Percentiles rank a stretch among this genome's conserved stretches.
Evolutionary conservation across 306 rosid species (phyloP).

Genomic region (Quercus bicolor): DNA sequence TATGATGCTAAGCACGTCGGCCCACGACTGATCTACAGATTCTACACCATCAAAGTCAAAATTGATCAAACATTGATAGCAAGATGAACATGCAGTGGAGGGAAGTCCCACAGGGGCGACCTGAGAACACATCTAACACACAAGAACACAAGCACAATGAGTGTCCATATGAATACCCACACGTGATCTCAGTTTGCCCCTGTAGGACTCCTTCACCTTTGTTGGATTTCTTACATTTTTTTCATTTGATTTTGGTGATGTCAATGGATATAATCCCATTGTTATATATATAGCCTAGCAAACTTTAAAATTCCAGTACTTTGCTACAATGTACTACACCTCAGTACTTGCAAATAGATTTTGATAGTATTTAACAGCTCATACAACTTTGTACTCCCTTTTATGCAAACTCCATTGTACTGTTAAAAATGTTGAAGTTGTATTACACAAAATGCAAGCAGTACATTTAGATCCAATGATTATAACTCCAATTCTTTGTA

Average conservation of each 20-base stretch:
- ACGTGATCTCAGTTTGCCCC: conserved; percentile 66
- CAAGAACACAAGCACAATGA: background rate
- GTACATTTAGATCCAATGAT: too few species aligned
- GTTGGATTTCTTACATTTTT: background rate
- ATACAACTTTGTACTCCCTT: background rate
- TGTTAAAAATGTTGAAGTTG: background rate
- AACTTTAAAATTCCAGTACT: background rate
- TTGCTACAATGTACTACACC: background rate
- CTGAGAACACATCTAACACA: conserved; percentile 61
- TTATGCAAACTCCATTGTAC: background rate
- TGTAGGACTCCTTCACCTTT: conserved; percentile 45
- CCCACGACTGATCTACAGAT: too few species aligned
- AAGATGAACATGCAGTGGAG: conserved; percentile 15
- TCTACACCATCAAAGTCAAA: background rate
- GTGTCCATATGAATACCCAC: background rate
- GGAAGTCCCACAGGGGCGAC: conserved; percentile 76
- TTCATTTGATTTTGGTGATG: background rate
- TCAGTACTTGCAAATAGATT: background rate
- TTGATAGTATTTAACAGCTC: background rate
- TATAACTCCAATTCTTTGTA: background rate
- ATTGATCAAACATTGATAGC: background rate
- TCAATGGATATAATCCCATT: background rate
- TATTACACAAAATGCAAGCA: too few species aligned
- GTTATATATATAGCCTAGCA: background rate
- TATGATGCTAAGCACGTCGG: too few species aligned